These are phyloP conservation scores for Talaromyces trachyspermus DNA, from an alignment of 495 filamentous ascomycete species.

Conservation along the genomic window DNA sequence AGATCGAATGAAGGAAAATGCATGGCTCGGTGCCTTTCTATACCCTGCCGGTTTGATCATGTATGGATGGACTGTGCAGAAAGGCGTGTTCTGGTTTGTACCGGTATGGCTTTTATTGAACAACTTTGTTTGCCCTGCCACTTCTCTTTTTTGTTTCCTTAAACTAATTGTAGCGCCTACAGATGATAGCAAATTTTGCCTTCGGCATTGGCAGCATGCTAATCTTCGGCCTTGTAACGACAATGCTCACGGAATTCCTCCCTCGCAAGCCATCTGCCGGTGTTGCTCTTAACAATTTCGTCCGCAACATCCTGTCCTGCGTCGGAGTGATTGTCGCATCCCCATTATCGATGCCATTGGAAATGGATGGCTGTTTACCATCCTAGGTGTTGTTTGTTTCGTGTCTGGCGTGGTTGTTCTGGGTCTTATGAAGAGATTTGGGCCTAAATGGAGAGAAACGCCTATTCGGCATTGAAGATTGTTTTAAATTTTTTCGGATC, in stretches of 20 bases:
- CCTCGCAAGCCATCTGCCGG: conserved; percentile 64
- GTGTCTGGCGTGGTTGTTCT: conserved; percentile 44
- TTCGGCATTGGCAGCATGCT: conserved; percentile 88
- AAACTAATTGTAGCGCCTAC: conserved; percentile 3
- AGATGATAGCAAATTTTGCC: conserved; percentile 76
- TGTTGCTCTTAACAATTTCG: conserved; percentile 70
- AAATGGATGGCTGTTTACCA: conserved; percentile 84
- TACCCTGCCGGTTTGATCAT: conserved; percentile 63
- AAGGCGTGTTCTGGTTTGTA: conserved; percentile 52
- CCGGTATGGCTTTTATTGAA: conserved; percentile 43
- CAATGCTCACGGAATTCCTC: conserved; percentile 89
- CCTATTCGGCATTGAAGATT: conserved; percentile 32
- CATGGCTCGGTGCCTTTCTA: conserved; percentile 69
- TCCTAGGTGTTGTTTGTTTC: conserved; percentile 59
- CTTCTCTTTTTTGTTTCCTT: background rate
- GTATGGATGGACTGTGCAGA: conserved; percentile 60
- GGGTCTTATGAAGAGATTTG: conserved; percentile 57
- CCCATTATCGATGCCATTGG: conserved; percentile 78
- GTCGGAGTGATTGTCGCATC: conserved; percentile 67
- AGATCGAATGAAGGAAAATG: conserved; percentile 86
- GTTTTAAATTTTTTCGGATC: conserved; percentile 37
- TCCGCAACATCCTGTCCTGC: conserved; percentile 80
- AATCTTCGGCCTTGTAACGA: conserved; percentile 70
- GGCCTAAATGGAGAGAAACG: conserved; percentile 54
- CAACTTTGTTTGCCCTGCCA: background rate